phyloP scores from a whole-genome alignment of 495 filamentous ascomycete genomes.

The Neurospora sp. region DNA sequence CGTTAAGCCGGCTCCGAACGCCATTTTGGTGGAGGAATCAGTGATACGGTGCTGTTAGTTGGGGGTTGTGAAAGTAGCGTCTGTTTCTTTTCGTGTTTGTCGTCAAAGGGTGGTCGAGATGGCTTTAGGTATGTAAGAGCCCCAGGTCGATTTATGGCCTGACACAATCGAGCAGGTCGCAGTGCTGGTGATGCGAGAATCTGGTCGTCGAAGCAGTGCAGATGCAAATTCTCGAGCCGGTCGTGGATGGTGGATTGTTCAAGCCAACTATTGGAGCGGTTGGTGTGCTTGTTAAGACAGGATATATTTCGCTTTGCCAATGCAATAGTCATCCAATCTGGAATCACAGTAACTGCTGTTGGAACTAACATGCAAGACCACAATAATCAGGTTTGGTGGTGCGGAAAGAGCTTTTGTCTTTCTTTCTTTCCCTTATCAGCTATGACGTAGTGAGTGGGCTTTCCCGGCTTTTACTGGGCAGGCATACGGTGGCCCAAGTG shows the following conservation, averaged over 20 bases:
- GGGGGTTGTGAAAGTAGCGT: neutral
- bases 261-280: too few relatives aligned
- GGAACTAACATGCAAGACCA: neutral
- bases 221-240: neutral
- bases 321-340: neutral
- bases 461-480: neutral
- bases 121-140: neutral
- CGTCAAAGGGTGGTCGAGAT: neutral
- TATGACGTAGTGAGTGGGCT: neutral
- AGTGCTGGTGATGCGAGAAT: neutral
- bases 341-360: neutral
- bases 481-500: too few relatives aligned
- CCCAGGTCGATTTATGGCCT: neutral
- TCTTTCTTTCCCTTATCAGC: neutral
- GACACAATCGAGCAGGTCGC: neutral
- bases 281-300: too few relatives aligned
- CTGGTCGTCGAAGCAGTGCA: neutral
- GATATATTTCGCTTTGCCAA: neutral
- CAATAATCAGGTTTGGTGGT: neutral
- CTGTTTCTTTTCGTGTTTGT: neutral
- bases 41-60: neutral
- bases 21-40: constrained; percentile 19
- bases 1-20: constrained; percentile 19
- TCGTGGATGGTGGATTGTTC: neutral
- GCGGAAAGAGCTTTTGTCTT: neutral